These are phyloP conservation scores for Ochetophila trinervis DNA, from an alignment of 306 rosid genomes.

Conservation along the genomic window DNA sequence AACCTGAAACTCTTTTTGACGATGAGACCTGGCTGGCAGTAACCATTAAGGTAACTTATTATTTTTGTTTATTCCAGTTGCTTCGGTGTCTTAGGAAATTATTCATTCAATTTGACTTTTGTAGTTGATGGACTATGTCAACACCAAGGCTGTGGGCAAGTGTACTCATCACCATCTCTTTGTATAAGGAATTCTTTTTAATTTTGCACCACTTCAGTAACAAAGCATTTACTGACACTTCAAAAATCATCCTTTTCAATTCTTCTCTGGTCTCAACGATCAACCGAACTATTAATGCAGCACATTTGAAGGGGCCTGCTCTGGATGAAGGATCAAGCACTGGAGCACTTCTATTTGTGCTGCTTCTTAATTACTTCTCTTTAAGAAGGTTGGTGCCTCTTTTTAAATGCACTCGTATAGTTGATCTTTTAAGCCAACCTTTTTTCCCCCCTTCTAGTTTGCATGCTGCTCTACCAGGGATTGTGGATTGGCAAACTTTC, in stretches of 20 bases:
- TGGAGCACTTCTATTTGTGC: slow-evolving; percentile 55
- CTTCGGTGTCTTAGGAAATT: slow-evolving; percentile 10
- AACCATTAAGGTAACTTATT: slow-evolving; percentile 55
- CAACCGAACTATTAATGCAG: slow-evolving; percentile 46
- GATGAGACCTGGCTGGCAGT: slow-evolving; percentile 72
- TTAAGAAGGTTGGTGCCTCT: slow-evolving; percentile 48
- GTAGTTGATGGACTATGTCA: slow-evolving; percentile 58
- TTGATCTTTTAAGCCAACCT: slow-evolving; percentile 24
- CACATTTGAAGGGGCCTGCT: slow-evolving; percentile 75
- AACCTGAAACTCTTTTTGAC: slow-evolving; percentile 49
- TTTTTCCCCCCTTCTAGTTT: slow-evolving; percentile 37
- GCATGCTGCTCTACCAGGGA: slow-evolving; percentile 57
- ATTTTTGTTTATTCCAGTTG: slow-evolving; percentile 1
- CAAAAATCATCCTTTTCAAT: slow-evolving; percentile 64
- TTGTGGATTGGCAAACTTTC: slow-evolving; percentile 73
- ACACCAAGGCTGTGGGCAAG: slow-evolving; percentile 31
- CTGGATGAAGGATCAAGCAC: slow-evolving; percentile 59
- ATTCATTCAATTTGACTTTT: slow-evolving; percentile 14
- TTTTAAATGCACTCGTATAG: background rate
- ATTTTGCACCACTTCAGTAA: slow-evolving; percentile 67
- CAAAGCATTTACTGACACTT: slow-evolving; percentile 59
- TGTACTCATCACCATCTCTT: slow-evolving; percentile 55
- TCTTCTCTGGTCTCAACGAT: slow-evolving; percentile 45
- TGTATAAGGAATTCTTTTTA: slow-evolving; percentile 60
- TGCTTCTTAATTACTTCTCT: slow-evolving; percentile 67